Evolutionary conservation across 169 alveolate genomes (phyloP).

Genomic region (Cryptosporidium baileyi): DNA sequence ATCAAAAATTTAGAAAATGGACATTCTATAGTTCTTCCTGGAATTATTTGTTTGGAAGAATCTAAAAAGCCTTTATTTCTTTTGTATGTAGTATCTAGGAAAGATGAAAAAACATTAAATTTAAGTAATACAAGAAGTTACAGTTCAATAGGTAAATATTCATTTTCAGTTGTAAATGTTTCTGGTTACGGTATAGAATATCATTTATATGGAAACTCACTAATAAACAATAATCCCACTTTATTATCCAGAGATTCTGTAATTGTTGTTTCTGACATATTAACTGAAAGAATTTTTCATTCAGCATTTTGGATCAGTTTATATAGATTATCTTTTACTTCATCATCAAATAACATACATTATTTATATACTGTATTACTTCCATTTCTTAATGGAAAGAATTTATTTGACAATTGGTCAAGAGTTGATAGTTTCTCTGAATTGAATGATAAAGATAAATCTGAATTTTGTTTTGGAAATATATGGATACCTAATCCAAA

Average conservation of each 20-base stretch:
- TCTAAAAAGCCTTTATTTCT: constrained; percentile 28
- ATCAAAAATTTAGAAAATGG: background rate
- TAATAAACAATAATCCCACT: constrained; percentile 31
- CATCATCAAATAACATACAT: constrained; percentile 79
- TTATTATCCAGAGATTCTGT: constrained; percentile 77
- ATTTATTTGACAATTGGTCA: constrained; percentile 79
- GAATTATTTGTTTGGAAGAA: constrained; percentile 11
- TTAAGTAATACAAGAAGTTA: background rate
- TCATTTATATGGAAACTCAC: constrained; percentile 71
- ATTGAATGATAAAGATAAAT: background rate
- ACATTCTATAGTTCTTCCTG: constrained; percentile 26
- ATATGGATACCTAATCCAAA: constrained; percentile 74
- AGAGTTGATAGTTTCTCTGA: constrained; percentile 51
- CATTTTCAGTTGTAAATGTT: constrained; percentile 72
- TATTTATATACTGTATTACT: constrained; percentile 81
- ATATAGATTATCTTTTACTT: constrained; percentile 78
- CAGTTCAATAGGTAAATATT: background rate
- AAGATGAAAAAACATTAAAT: background rate
- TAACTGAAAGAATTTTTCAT: constrained; percentile 77
- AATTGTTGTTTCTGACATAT: constrained; percentile 77
- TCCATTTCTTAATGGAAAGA: constrained; percentile 80
- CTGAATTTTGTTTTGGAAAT: constrained; percentile 49
- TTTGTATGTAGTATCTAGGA: constrained; percentile 39
- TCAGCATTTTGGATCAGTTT: constrained; percentile 83
- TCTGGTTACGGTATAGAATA: constrained; percentile 77